These are phyloP conservation scores for Fusarium sp. DNA, from an alignment of 2,329 filamentous ascomycete species.

Conservation along the genomic window DNA sequence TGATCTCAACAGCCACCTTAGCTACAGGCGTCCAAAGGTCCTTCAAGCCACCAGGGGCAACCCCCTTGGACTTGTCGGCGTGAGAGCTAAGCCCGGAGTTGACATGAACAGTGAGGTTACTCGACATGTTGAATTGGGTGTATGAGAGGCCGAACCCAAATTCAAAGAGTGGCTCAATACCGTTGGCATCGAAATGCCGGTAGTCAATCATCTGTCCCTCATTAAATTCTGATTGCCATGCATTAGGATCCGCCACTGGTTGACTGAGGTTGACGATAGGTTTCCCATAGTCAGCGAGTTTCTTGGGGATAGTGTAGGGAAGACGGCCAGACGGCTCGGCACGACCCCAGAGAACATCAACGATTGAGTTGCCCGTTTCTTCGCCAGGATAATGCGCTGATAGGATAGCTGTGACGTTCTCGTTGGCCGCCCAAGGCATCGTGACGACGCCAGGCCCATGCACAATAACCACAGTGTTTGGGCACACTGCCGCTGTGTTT, in stretches of 20 bases:
- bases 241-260: slow-evolving; percentile 58
- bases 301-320: slow-evolving; percentile 69
- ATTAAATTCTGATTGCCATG: slow-evolving; percentile 62
- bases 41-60: neutral
- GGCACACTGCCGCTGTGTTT: slow-evolving; percentile 56
- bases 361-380: slow-evolving; percentile 69
- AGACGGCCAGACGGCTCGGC: slow-evolving; percentile 66
- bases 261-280: slow-evolving; percentile 53
- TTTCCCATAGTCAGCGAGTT: slow-evolving; percentile 65
- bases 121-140: slow-evolving; percentile 61
- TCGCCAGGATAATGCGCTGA: slow-evolving; percentile 70
- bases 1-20: neutral
- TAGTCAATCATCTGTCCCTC: slow-evolving; percentile 59
- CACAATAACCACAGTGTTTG: slow-evolving; percentile 62
- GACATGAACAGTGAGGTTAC: neutral
- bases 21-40: neutral
- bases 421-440: slow-evolving; percentile 66
- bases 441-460: slow-evolving; percentile 70
- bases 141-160: slow-evolving; percentile 69
- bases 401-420: slow-evolving; percentile 71
- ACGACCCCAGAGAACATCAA: slow-evolving; percentile 69
- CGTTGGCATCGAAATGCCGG: slow-evolving; percentile 53
- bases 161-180: slow-evolving; percentile 62
- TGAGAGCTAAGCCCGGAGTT: neutral
- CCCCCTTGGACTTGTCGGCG: neutral